These are phyloP conservation scores for Penicillium italicum DNA, from an alignment of 2,329 filamentous ascomycete genomes.

Conservation along the genomic window DNA sequence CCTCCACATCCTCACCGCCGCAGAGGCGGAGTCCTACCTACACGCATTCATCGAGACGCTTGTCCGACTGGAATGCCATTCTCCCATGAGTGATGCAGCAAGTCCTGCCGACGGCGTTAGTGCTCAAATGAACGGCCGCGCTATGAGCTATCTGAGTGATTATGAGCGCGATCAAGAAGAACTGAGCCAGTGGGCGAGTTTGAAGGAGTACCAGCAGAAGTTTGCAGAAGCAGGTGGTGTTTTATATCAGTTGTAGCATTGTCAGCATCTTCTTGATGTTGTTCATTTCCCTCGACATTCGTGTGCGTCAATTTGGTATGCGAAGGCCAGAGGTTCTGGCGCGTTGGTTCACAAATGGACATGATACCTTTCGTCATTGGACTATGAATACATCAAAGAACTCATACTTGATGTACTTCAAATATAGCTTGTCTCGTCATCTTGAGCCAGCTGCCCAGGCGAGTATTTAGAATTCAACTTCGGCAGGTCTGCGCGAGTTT, in stretches of 20 bases:
- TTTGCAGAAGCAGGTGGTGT: constrained; percentile 63
- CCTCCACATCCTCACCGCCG: constrained; percentile 31
- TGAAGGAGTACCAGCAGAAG: constrained; percentile 72
- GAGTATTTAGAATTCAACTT: neutral
- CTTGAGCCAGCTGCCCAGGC: neutral
- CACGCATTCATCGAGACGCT: constrained; percentile 70
- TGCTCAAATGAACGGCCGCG: constrained; percentile 32
- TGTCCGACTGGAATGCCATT: constrained; percentile 66
- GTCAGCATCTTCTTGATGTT: neutral
- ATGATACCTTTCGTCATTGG: neutral
- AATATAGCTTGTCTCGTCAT: neutral
- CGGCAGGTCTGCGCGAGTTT: neutral
- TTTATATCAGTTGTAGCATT: constrained; percentile 28
- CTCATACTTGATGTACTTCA: neutral
- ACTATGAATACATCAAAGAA: neutral
- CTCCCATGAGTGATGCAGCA: constrained; percentile 24
- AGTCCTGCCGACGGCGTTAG: constrained; percentile 42
- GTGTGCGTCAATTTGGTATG: neutral
- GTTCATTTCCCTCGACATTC: neutral
- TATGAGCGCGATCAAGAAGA: constrained; percentile 71
- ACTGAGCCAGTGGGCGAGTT: constrained; percentile 70
- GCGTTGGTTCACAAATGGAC: neutral
- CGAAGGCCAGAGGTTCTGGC: neutral
- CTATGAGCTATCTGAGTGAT: constrained; percentile 38
- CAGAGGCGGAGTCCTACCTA: constrained; percentile 67